These are phyloP conservation scores for Aureobasidium sp. DNA, from an alignment of 2,329 filamentous ascomycete genomes.

Conservation along the genomic window DNA sequence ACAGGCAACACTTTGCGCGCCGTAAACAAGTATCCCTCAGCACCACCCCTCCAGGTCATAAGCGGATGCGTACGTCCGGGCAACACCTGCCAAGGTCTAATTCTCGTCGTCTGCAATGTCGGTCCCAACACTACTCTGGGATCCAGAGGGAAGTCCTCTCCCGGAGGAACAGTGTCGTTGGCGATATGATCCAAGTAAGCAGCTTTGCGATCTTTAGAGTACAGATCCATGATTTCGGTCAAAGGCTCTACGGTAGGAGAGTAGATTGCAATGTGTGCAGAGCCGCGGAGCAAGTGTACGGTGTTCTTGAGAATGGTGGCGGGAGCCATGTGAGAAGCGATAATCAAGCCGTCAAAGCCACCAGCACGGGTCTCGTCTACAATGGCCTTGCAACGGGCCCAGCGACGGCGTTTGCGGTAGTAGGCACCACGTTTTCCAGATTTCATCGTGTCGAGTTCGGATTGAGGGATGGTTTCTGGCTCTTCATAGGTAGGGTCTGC, in stretches of 20 bases:
- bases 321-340: slow-evolving; percentile 77
- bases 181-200: slow-evolving; percentile 55
- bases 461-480: slow-evolving; percentile 52
- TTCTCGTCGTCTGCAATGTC: slow-evolving; percentile 70
- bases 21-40: slow-evolving; percentile 86
- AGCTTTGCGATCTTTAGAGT: slow-evolving; percentile 69
- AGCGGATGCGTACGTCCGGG: slow-evolving; percentile 87
- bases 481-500: slow-evolving; percentile 68
- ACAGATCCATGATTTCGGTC: slow-evolving; percentile 70
- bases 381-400: slow-evolving; percentile 63
- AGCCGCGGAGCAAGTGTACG: slow-evolving; percentile 74
- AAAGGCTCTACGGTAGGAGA: slow-evolving; percentile 74
- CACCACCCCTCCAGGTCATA: slow-evolving; percentile 82
- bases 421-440: slow-evolving; percentile 76
- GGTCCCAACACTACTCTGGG: slow-evolving; percentile 76
- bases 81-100: slow-evolving; percentile 80
- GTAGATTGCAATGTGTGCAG: slow-evolving; percentile 80
- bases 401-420: slow-evolving; percentile 80
- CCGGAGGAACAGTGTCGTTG: slow-evolving; percentile 21
- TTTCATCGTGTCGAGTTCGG: slow-evolving; percentile 64
- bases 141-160: slow-evolving; percentile 76
- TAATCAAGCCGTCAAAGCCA: slow-evolving; percentile 73
- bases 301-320: slow-evolving; percentile 65
- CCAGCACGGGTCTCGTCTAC: slow-evolving; percentile 69
- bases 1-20: slow-evolving; percentile 71